phyloP scores from a whole-genome alignment of 495 filamentous ascomycete genomes.

The Xylaria palmicola region DNA sequence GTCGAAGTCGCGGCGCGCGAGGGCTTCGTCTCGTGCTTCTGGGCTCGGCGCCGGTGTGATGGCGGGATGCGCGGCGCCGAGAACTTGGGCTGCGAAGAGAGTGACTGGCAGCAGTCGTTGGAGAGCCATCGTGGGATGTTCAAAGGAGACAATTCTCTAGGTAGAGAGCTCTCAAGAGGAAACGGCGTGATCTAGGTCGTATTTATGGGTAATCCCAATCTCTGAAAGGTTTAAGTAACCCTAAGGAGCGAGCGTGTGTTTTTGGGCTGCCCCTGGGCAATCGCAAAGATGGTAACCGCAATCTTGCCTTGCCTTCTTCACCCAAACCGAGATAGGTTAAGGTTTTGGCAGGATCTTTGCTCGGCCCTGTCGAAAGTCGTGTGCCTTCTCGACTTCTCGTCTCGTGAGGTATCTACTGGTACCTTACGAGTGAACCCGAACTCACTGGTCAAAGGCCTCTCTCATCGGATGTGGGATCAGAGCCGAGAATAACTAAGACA shows the following conservation, averaged over 20 bases:
- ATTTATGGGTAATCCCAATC: background rate
- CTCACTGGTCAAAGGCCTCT: too few relatives aligned
- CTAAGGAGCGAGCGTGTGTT: background rate
- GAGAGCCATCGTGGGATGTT: constrained; percentile 17
- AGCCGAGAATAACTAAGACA: too few relatives aligned
- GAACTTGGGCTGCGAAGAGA: constrained; percentile 15
- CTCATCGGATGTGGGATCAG: too few relatives aligned
- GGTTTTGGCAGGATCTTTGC: background rate
- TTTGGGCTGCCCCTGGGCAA: background rate
- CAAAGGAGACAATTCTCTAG: background rate
- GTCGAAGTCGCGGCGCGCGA: constrained; percentile 32
- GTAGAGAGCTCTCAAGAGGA: background rate
- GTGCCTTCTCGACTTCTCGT: too few relatives aligned
- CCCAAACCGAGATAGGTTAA: background rate
- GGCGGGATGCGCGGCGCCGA: constrained; percentile 39
- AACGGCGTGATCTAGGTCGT: background rate
- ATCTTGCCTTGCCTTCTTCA: background rate
- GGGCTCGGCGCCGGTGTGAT: constrained; percentile 48
- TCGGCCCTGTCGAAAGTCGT: too few relatives aligned
- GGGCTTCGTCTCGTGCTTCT: constrained; percentile 27
- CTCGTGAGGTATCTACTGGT: too few relatives aligned
- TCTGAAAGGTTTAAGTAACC: background rate
- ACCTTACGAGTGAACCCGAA: too few relatives aligned
- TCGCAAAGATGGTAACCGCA: background rate
- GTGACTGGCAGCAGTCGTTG: constrained; percentile 11